These are phyloP conservation scores for Pichia nanzhaoensis DNA, from an alignment of 805 yeast genomes.

Conservation along the genomic window DNA sequence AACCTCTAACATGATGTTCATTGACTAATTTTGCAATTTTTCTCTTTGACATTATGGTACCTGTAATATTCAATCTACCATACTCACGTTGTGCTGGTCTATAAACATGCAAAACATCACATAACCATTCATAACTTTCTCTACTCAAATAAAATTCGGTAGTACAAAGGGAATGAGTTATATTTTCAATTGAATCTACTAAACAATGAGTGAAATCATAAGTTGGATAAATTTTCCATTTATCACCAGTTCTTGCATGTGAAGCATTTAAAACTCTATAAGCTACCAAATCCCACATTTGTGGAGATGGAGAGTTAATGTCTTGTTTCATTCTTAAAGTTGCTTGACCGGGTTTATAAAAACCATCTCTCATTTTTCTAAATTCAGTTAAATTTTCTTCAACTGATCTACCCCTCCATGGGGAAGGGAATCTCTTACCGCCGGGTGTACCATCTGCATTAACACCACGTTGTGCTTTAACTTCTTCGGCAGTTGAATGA, in stretches of 20 bases:
- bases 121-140: constrained; percentile 97
- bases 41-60: constrained; percentile 91
- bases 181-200: constrained; percentile 95
- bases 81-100: constrained; percentile 99
- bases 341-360: constrained; percentile 84
- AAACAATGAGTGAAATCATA: constrained; percentile 98
- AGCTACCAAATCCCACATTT: constrained; percentile 99
- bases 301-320: constrained; percentile 83
- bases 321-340: constrained; percentile 97
- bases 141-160: constrained; percentile 89
- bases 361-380: constrained; percentile 87
- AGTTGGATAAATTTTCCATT: constrained; percentile 98
- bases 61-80: constrained; percentile 92
- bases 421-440: constrained; percentile 82
- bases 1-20: constrained; percentile 76
- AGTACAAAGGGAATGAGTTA: constrained; percentile 93
- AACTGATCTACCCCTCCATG: constrained; percentile 60
- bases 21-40: constrained; percentile 90
- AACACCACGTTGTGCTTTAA: constrained; percentile 84
- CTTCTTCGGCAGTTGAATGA: constrained; percentile 88
- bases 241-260: constrained; percentile 94
- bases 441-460: constrained; percentile 90
- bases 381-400: constrained; percentile 77
- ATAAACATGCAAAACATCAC: constrained; percentile 90
- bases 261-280: constrained; percentile 88